Percentiles rank a stretch among this genome's conserved stretches.
Conservation (phyloP, 2,329 filamentous ascomycete species). For the Aspergillus neoniger region DNA sequence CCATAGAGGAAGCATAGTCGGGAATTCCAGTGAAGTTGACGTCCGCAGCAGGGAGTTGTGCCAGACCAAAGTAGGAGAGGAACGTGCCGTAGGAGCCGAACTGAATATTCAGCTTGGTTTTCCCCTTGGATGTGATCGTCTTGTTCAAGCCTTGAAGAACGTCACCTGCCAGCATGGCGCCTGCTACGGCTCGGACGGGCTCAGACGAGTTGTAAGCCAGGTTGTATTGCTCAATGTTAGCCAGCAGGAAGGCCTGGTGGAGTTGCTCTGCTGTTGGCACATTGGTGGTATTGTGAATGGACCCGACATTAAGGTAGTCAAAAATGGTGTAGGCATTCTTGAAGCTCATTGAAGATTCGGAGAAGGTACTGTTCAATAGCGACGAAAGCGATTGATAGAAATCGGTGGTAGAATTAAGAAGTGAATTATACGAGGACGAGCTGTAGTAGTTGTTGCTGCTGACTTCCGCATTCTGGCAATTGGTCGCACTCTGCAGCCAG, state of each 20-base stretch:
- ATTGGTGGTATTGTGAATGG: conserved; percentile 61
- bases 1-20: conserved; percentile 82
- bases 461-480: conserved; percentile 56
- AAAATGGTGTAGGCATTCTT: conserved; percentile 68
- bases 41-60: conserved; percentile 53
- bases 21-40: conserved; percentile 72
- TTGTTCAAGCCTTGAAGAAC: conserved; percentile 52
- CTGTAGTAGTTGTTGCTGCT: conserved; percentile 63
- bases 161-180: conserved; percentile 66
- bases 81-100: conserved; percentile 65
- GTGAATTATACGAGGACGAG: conserved; percentile 51
- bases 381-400: conserved; percentile 58
- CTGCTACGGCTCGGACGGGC: conserved; percentile 52
- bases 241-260: conserved; percentile 68
- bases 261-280: conserved; percentile 63
- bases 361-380: conserved; percentile 56
- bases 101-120: conserved; percentile 53
- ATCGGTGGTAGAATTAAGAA: conserved; percentile 51
- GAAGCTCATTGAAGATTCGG: conserved; percentile 52
- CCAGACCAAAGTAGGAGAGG: conserved; percentile 63
- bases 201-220: conserved; percentile 72
- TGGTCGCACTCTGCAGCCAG: conserved; percentile 61
- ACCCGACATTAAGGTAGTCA: conserved; percentile 64
- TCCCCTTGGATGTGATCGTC: conserved; percentile 41
- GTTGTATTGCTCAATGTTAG: conserved; percentile 77